Base-by-base conservation (phyloP, 768 basidiomycete species). In the Naganishia antarctica region DNA sequence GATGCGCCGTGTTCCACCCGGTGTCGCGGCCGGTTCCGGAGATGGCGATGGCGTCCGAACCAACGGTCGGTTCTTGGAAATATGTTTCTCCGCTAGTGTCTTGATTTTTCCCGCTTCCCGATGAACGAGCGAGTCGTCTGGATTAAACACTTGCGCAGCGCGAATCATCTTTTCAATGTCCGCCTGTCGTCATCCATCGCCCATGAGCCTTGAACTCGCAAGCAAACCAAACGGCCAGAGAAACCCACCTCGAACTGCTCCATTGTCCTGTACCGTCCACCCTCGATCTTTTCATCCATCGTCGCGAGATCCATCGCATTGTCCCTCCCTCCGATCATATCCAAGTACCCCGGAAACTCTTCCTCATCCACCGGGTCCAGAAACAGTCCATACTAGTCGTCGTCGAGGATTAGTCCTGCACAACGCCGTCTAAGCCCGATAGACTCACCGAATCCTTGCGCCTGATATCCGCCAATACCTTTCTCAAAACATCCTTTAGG, bases 251-350 rank as follows among this genome's bases (percentile, higher is more conserved):
- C 74, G 31, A 78, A 65, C 5, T 74, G 65, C 25, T 72, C 74
- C 53, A 77, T 65, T 15, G 61, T 67, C 9, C 51, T 60, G 37
- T 79, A 79, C 51, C 70, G 66, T 12, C 71, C 71, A 32, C 67
- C 66, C 44, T 72, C 70, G 26, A 74, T 45, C 60, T 77, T 76
- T 21, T 25, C 29, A 61, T 75, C 74, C 74, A 78, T 78, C 26
- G 78, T 78, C 5, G 63, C 69, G 44, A 78, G 64, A 61, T 78
- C 76, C 78, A 79, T 79, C 67, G 77, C 76, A 37, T 73, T 71
- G 44, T 74, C 75, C 48, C 71, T 65, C 9, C 76, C 76, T n/a
- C 76, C 76, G 25, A 79, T 74, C 18, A 70, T 68, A 43, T 70
- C 71, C n/a, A 75, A 70, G 61, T 79, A 79, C 18, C 71, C 72